These are phyloP conservation scores for Metschnikowia gelsemii DNA, from an alignment of 805 yeast genomes.

Conservation along the genomic window DNA sequence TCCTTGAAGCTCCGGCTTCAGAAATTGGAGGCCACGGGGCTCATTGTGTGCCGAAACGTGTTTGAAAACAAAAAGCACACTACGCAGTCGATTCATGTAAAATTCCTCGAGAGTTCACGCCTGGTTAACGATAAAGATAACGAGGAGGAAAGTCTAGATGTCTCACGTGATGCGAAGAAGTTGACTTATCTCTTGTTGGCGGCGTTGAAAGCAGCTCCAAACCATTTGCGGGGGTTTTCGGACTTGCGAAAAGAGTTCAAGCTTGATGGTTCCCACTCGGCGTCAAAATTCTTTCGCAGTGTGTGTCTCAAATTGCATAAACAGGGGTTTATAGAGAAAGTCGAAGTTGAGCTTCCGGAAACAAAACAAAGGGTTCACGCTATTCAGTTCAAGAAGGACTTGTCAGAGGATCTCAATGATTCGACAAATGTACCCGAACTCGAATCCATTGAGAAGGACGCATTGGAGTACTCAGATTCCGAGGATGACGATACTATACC, in stretches of 20 bases:
- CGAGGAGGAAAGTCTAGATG: conserved; percentile 14
- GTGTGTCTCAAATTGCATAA: conserved; percentile 46
- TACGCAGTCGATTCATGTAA: conserved; percentile 50
- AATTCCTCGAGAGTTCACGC: conserved; percentile 37
- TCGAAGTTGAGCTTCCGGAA: conserved; percentile 43
- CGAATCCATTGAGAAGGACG: conserved; percentile 17
- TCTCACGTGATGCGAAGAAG: conserved; percentile 26
- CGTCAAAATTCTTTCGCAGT: conserved; percentile 48
- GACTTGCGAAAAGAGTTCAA: conserved; percentile 62
- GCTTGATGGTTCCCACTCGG: conserved; percentile 41
- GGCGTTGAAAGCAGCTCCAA: conserved; percentile 56
- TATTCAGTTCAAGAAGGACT: conserved; percentile 43
- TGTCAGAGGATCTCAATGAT: conserved; percentile 48
- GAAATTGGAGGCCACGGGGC: conserved; percentile 48
- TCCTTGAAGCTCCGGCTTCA: conserved; percentile 65
- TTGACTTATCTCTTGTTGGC: conserved; percentile 42
- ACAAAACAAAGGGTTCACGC: conserved; percentile 32
- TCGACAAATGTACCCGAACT: conserved; percentile 39
- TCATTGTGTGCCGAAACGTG: conserved; percentile 42
- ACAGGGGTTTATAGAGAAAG: conserved; percentile 48
- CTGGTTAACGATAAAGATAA: conserved; percentile 19
- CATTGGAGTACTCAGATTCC: conserved; percentile 19
- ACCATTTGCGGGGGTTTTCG: conserved; percentile 55
- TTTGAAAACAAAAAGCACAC: conserved; percentile 50
- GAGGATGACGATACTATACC: conserved; percentile 21